Evolutionary conservation across 768 basidiomycete genomes (phyloP).

Genomic region (Termitomyces sp.): DNA sequence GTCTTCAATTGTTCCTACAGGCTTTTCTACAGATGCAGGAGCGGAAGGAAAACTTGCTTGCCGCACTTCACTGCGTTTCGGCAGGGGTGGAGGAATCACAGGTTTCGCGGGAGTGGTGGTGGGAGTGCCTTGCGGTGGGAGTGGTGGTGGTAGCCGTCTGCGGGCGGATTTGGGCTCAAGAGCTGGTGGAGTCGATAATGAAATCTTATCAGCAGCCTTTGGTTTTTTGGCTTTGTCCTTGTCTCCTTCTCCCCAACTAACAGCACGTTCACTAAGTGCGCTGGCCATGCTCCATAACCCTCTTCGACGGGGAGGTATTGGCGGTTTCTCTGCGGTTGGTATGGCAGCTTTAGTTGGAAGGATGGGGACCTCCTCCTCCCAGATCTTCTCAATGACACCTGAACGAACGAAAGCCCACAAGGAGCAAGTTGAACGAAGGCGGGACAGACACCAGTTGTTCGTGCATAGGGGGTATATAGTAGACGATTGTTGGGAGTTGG

Average conservation of each 20-base stretch:
- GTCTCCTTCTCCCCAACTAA: slow-evolving; percentile 46
- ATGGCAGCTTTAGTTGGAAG: slow-evolving; percentile 19
- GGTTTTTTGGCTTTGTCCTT: slow-evolving; percentile 27
- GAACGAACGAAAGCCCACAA: slow-evolving; percentile 86
- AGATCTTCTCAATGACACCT: slow-evolving; percentile 77
- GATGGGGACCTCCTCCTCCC: slow-evolving; percentile 73
- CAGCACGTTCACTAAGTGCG: slow-evolving; percentile 52
- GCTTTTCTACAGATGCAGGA: neutral
- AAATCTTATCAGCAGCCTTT: neutral
- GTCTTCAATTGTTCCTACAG: neutral
- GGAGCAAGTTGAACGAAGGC: slow-evolving; percentile 82
- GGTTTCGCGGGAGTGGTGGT: slow-evolving; percentile 16
- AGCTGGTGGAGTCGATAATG: slow-evolving; percentile 6
- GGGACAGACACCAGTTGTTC: slow-evolving; percentile 79
- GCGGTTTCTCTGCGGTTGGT: slow-evolving; percentile 39
- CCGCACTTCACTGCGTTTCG: slow-evolving; percentile 40
- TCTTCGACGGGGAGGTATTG: slow-evolving; percentile 55
- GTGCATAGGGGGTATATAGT: slow-evolving; percentile 77
- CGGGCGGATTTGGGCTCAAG: slow-evolving; percentile 13
- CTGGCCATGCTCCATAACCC: slow-evolving; percentile 68
- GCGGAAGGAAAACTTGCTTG: slow-evolving; percentile 12
- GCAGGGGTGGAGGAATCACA: slow-evolving; percentile 41
- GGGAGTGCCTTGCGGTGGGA: slow-evolving; percentile 8
- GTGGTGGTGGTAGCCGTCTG: slow-evolving; percentile 26
- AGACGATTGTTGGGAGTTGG: slow-evolving; percentile 23